These are phyloP conservation scores for Axilococcus clingmanii DNA, from an alignment of 139 green algal genomes.

Conservation along the genomic window DNA sequence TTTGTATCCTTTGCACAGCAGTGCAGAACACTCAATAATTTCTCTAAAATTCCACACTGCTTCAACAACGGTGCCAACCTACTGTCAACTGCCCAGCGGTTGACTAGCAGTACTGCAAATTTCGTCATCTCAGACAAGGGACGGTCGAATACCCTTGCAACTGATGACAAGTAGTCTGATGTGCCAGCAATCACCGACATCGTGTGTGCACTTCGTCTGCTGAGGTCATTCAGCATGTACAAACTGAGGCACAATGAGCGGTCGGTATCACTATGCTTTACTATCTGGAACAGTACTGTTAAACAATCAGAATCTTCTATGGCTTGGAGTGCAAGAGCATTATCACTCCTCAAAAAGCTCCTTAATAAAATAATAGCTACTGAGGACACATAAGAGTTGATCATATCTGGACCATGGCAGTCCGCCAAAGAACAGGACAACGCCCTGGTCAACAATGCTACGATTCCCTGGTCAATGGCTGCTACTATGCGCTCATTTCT, in stretches of 20 bases:
- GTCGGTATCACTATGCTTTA: too few relatives aligned
- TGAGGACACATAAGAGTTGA: too few relatives aligned
- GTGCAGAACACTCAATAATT: constrained; percentile 1
- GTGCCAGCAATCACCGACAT: neutral
- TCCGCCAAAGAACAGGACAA: too few relatives aligned
- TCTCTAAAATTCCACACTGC: neutral
- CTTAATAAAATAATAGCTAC: constrained; percentile 8
- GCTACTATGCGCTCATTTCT: too few relatives aligned
- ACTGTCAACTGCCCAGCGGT: constrained; percentile 7
- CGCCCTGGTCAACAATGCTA: too few relatives aligned
- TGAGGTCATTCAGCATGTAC: constrained; percentile 13
- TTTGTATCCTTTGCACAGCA: neutral
- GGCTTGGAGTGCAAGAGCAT: too few relatives aligned
- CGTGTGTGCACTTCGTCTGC: neutral
- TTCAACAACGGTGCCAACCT: neutral
- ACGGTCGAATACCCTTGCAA: neutral
- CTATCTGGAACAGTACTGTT: too few relatives aligned
- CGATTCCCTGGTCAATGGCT: too few relatives aligned
- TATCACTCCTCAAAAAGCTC: too few relatives aligned
- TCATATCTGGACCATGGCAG: too few relatives aligned
- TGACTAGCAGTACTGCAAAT: constrained; percentile 11
- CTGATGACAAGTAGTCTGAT: neutral
- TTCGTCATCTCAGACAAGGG: constrained; percentile 7
- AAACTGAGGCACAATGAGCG: constrained; percentile 8
- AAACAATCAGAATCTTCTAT: too few relatives aligned